These are phyloP conservation scores for Pseudisothecium myosuroides DNA, from an alignment of 225 moss, liverwort and hornwort species.

Conservation along the genomic window DNA sequence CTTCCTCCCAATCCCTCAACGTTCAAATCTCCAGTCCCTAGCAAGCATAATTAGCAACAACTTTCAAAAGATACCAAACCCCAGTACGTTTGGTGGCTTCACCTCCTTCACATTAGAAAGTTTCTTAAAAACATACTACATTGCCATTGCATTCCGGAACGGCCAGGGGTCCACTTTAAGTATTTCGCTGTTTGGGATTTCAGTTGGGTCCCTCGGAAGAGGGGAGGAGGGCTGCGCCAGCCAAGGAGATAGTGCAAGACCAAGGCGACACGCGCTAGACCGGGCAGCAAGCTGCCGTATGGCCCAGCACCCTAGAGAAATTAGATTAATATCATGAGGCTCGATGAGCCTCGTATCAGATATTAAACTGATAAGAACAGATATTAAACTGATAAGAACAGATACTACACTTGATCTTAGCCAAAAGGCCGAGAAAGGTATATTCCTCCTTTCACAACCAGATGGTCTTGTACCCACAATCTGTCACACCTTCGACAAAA, in stretches of 20 bases:
- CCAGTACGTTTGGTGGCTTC: too few species aligned
- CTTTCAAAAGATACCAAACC: too few species aligned
- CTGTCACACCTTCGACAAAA: not conserved
- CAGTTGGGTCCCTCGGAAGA: not conserved
- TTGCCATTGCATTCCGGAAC: rapidly evolving
- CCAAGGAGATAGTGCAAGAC: not conserved
- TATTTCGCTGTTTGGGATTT: not conserved
- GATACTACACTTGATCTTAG: constrained; percentile 63
- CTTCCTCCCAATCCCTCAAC: not conserved
- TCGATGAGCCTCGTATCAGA: constrained; percentile 60
- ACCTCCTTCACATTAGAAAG: too few species aligned
- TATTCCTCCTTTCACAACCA: rapidly evolving
- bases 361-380: constrained; percentile 70
- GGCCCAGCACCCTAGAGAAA: constrained; percentile 5
- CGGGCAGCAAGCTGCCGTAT: not conserved
- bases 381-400: constrained; percentile 67
- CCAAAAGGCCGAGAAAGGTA: constrained; percentile 66
- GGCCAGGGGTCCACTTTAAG: rapidly evolving
- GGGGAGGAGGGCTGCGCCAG: not conserved
- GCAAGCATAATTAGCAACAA: not conserved
- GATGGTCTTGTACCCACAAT: not conserved
- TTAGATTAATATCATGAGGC: constrained; percentile 56
- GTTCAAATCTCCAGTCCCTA: not conserved
- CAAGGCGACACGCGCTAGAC: not conserved
- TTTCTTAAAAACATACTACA: rapidly evolving